Conservation (phyloP, 2,329 filamentous ascomycete species). For the Colletotrichum camelliae region DNA sequence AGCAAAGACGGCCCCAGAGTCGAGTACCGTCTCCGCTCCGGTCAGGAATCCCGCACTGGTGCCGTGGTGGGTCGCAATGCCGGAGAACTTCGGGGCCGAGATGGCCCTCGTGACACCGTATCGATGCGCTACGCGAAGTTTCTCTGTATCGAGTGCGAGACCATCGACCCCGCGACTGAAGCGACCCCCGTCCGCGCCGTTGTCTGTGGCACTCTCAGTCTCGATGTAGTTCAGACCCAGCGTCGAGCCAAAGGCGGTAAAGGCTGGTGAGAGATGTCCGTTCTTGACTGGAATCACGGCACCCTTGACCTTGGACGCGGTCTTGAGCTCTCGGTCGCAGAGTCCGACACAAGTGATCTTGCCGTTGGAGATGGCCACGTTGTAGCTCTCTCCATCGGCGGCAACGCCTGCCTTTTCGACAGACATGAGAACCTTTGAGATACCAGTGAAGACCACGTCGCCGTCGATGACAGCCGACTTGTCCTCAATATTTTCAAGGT, state of each 20-base stretch:
- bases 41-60: conserved; percentile 65
- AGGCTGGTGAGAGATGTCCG: conserved; percentile 63
- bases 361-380: conserved; percentile 57
- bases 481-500: conserved; percentile 44
- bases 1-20: conserved; percentile 56
- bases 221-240: conserved; percentile 70
- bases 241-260: conserved; percentile 65
- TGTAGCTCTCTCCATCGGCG: conserved; percentile 41
- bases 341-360: conserved; percentile 62
- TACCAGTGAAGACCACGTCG: conserved; percentile 60
- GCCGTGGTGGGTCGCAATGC: conserved; percentile 53
- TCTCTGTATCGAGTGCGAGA: conserved; percentile 60
- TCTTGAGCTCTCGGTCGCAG: conserved; percentile 50
- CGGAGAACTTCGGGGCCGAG: conserved; percentile 55
- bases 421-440: conserved; percentile 56
- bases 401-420: conserved; percentile 33
- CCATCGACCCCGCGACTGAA: conserved; percentile 67
- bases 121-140: conserved; percentile 54
- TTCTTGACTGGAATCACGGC: conserved; percentile 55
- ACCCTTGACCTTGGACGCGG: conserved; percentile 34
- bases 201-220: conserved; percentile 59
- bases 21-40: conserved; percentile 48
- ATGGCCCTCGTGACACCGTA: conserved; percentile 66
- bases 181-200: conserved; percentile 47
- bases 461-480: conserved; percentile 37